Percentiles rank a stretch among this genome's conserved stretches.
Evolutionary conservation across 768 basidiomycete species (phyloP).

Genomic region (Pulveroboletus sp.): DNA sequence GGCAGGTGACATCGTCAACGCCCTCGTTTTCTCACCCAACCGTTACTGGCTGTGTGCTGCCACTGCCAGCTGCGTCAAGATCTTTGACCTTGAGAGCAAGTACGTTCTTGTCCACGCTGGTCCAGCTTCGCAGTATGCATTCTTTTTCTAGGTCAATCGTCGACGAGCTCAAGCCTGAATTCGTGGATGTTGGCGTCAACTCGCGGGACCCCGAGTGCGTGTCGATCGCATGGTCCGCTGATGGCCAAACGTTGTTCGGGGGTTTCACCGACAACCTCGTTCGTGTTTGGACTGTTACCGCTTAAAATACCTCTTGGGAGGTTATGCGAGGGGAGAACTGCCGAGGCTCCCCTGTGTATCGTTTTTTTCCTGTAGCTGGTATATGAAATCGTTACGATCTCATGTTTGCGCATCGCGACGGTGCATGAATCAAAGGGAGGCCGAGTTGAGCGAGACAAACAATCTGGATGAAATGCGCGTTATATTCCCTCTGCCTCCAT

Average conservation of each 20-base stretch:
- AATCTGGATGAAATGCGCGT: neutral
- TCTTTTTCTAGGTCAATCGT: slow-evolving; percentile 74
- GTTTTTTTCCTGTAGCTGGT: slow-evolving; percentile 24
- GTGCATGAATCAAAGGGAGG: neutral
- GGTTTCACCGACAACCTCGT: slow-evolving; percentile 95
- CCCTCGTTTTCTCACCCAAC: slow-evolving; percentile 99
- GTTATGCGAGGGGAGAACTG: slow-evolving; percentile 13
- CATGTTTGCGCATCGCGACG: slow-evolving; percentile 3
- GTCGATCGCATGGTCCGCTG: slow-evolving; percentile 97
- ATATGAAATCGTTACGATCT: slow-evolving; percentile 20
- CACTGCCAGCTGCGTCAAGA: slow-evolving; percentile 95
- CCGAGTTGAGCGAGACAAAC: neutral
- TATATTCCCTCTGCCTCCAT: slow-evolving; percentile 41
- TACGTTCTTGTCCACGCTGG: slow-evolving; percentile 39
- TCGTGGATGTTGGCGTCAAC: slow-evolving; percentile 67
- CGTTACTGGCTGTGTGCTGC: slow-evolving; percentile 99
- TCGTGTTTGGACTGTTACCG: slow-evolving; percentile 84
- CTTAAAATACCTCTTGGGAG: slow-evolving; percentile 33
- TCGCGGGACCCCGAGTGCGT: slow-evolving; percentile 87
- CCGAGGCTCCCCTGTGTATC: slow-evolving; percentile 17
- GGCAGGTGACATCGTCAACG: slow-evolving; percentile 97
- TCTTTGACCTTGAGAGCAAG: slow-evolving; percentile 99
- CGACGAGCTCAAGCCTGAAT: slow-evolving; percentile 97
- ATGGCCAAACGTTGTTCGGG: slow-evolving; percentile 95
- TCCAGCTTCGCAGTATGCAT: slow-evolving; percentile 1